Evolutionary conservation across 495 filamentous ascomycete species (phyloP).

Genomic region (Penicillium lividum): DNA sequence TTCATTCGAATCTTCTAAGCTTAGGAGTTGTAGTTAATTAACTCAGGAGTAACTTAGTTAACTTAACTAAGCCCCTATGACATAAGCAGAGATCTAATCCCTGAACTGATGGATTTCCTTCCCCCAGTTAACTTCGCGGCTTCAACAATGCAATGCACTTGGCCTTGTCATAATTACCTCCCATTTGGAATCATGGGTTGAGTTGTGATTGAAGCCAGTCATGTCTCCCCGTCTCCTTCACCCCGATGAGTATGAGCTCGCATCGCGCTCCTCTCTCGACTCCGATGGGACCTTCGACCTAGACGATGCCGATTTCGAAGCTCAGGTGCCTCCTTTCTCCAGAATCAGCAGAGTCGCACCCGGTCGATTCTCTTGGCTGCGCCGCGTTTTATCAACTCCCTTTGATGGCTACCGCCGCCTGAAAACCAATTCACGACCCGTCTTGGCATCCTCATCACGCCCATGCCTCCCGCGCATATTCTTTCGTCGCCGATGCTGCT

Average conservation of each 20-base stretch:
- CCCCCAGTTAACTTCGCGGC: neutral
- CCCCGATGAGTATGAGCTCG: constrained; percentile 51
- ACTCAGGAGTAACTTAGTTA: no score
- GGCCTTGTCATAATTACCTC: neutral
- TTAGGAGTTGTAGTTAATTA: no score
- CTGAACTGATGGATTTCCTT: neutral
- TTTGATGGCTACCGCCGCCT: constrained; percentile 38
- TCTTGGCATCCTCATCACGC: constrained; percentile 26
- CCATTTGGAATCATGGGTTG: constrained; percentile 1
- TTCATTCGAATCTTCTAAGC: no score
- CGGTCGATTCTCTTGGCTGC: constrained; percentile 28
- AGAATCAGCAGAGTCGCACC: constrained; percentile 19
- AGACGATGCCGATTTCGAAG: constrained; percentile 52
- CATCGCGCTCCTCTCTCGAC: constrained; percentile 44
- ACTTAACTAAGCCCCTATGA: neutral
- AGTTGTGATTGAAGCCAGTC: neutral
- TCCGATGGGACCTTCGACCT: constrained; percentile 50
- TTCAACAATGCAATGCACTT: neutral
- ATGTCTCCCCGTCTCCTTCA: constrained; percentile 48
- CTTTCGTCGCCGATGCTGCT: constrained; percentile 65
- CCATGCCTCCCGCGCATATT: constrained; percentile 41
- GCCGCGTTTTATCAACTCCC: constrained; percentile 27
- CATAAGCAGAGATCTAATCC: neutral
- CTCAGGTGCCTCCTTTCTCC: constrained; percentile 36
- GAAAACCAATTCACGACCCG: constrained; percentile 31